phyloP scores from a whole-genome alignment of 2,329 filamentous ascomycete genomes.

The Amesomyces nigricolor region DNA sequence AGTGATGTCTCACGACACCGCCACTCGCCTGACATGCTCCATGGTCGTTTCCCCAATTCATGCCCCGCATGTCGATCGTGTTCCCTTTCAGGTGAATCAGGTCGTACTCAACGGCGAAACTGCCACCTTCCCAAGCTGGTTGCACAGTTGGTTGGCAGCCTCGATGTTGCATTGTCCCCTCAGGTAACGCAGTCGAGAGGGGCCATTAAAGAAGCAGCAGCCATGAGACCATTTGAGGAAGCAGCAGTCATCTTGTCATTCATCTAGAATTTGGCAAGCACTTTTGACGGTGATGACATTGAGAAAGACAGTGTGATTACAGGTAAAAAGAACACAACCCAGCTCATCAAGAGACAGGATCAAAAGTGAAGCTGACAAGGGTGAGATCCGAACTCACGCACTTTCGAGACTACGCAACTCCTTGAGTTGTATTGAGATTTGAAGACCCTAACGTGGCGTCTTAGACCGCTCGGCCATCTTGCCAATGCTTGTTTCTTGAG shows the following conservation, averaged over 20 bases:
- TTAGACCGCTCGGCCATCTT: slow-evolving; percentile 10
- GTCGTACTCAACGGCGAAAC: neutral
- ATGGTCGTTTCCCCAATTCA: neutral
- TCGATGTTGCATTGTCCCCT: too few species aligned
- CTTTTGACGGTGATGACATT: too few species aligned
- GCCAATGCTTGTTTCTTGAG: neutral
- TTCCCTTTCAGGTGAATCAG: neutral
- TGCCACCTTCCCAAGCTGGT: neutral
- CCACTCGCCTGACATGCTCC: neutral
- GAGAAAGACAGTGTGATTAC: neutral
- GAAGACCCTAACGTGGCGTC: slow-evolving; percentile 7
- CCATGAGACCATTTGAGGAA: too few species aligned
- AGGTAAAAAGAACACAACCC: too few species aligned
- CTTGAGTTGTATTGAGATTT: slow-evolving; percentile 1
- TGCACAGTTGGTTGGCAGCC: neutral
- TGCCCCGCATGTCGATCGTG: neutral
- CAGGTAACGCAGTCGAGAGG: too few species aligned
- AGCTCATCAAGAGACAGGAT: too few species aligned
- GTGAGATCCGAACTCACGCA: slow-evolving; percentile 9
- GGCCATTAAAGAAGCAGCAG: neutral
- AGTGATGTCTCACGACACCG: neutral
- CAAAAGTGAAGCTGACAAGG: slow-evolving; percentile 3
- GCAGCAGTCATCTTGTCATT: too few species aligned
- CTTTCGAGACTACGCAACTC: slow-evolving; percentile 7
- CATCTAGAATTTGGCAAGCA: too few species aligned